Evolutionary conservation across 305 asterid genomes (phyloP), one percentile per base, ranked within the genome.

Genomic region (Nicotiana rustica): DNA sequence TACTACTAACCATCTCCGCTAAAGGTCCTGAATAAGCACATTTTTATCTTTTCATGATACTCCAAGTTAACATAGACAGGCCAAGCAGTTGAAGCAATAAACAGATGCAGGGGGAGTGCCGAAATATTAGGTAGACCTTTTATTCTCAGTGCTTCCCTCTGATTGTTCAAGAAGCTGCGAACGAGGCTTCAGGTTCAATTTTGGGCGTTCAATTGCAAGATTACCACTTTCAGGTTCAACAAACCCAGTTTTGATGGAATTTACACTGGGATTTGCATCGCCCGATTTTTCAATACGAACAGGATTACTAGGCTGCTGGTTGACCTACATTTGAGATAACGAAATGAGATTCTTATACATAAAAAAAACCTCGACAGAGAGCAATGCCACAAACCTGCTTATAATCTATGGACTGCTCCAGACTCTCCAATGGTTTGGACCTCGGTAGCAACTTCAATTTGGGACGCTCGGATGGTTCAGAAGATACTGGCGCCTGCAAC

Each of bases 371-470:
- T 55, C 80, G 41, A 81, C 60, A 86, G 82, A 59, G 47, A 12
- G 60, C 57, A 78, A 33, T 13, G n/a, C 18, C 83, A 31, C 31
- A 47, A 59, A 95, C 98, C 97, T 81, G 92, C 85, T 90, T 90
- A 80, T 83, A 68, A 78, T 88, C 93, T 76, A 75, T 35, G 10
- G 88, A 85, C 29, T 86, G 85, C 78, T 88, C 96, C 67, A 83
- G 78, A 84, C 56, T 81, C 82, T 92, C 98, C 71, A 96, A 66
- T 1, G 98, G 99, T 84, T 92, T 96, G 86, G 99, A 93, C 89
- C 98, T 91, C 19, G 98, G 98, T 79, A 93, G 97, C 83, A 96
- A 89, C 87, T 94, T 96, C 89, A 96, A 84, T 81, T 96, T 96
- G 61, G 96, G 97, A 64, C 97, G 89, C 77, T 91, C 98, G 8